phyloP scores from a whole-genome alignment of 1,284 basidiomycete species.

The Chalciporus sp. region DNA sequence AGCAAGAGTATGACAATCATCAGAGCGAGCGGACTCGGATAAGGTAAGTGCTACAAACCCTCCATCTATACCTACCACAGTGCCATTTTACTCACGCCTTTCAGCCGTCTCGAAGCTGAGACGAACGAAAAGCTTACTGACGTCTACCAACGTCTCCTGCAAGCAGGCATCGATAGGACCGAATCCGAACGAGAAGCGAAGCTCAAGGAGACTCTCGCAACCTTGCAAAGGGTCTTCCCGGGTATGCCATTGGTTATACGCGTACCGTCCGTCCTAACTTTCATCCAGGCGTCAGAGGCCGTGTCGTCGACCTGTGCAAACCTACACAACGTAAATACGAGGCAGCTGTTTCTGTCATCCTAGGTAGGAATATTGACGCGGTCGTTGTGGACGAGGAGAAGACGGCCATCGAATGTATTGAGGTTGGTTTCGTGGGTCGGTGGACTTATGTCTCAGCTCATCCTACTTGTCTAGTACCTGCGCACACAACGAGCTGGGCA shows the following conservation, averaged over 20 bases:
- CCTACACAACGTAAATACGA: conserved; percentile 94
- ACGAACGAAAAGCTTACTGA: conserved; percentile 89
- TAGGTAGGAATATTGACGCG: conserved; percentile 94
- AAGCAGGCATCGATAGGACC: conserved; percentile 84
- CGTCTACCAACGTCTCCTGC: conserved; percentile 82
- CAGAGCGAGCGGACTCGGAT: conserved; percentile 76
- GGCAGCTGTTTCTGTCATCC: conserved; percentile 89
- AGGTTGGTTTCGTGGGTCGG: conserved; percentile 49
- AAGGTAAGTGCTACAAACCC: conserved; percentile 46
- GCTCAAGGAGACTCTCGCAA: conserved; percentile 85
- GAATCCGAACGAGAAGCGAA: conserved; percentile 85
- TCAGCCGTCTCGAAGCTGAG: conserved; percentile 86
- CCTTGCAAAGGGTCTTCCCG: conserved; percentile 86
- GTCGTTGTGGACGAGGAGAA: conserved; percentile 97
- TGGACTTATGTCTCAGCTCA: conserved; percentile 2
- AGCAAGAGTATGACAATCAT: conserved; percentile 74
- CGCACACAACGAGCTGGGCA: conserved; percentile 93
- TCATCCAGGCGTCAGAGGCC: conserved; percentile 77
- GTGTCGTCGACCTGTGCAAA: conserved; percentile 91
- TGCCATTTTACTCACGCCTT: neutral
- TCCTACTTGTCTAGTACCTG: conserved; percentile 68
- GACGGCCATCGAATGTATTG: conserved; percentile 97
- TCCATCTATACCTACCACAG: neutral
- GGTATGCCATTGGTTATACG: conserved; percentile 43
- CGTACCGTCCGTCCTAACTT: neutral